Evolutionary conservation across 1,139 yeast genomes (phyloP).

Genomic region (Pichia sp.): DNA sequence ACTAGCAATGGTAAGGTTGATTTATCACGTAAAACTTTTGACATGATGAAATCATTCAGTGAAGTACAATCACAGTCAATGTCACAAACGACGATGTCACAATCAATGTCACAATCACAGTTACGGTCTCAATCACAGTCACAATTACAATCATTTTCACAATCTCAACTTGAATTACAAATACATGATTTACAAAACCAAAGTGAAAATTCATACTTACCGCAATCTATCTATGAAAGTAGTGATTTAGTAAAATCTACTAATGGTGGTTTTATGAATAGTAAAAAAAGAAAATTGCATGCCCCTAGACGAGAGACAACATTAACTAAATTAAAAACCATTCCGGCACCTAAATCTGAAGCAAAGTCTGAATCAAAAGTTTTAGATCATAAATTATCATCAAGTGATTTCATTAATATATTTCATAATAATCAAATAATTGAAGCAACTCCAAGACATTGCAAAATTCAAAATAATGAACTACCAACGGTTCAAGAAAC

Average conservation of each 20-base stretch:
- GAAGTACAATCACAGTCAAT: not conserved
- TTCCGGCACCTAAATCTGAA: not conserved
- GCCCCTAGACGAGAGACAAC: constrained; percentile 2
- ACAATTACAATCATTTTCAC: not conserved
- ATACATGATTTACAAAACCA: not conserved
- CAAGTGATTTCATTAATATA: not conserved
- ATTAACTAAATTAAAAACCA: not conserved
- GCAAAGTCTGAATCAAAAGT: not conserved
- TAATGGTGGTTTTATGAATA: constrained; percentile 10
- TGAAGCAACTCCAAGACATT: constrained; percentile 19
- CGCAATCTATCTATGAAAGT: not conserved
- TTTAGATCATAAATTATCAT: not conserved
- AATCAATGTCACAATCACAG: not conserved
- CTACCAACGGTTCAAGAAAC: not conserved
- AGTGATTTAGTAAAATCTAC: not conserved
- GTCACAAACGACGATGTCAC: not conserved
- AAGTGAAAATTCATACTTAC: not conserved
- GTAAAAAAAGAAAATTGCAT: constrained; percentile 9
- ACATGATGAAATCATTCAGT: constrained; percentile 22
- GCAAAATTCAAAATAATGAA: not conserved
- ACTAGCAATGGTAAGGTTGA: constrained; percentile 15
- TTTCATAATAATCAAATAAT: constrained; percentile 14
- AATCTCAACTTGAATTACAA: not conserved
- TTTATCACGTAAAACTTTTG: constrained; percentile 27
- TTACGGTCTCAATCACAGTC: not conserved